These are phyloP conservation scores for Syzygium aqueum DNA, from an alignment of 345 rosid species.

Conservation along the genomic window DNA sequence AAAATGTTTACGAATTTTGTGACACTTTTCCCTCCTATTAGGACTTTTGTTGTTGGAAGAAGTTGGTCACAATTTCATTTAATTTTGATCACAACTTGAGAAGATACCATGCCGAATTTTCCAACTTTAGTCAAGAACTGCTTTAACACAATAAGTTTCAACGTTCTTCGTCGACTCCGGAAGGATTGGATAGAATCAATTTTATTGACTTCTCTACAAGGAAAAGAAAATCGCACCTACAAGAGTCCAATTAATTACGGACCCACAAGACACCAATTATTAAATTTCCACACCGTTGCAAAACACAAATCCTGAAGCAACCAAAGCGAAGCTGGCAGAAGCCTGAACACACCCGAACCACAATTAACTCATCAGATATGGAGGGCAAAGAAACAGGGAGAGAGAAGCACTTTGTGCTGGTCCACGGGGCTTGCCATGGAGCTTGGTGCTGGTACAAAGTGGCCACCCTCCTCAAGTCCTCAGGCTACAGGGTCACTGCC, in stretches of 20 bases:
- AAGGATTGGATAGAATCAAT: neutral
- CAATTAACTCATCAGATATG: neutral
- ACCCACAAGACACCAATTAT: neutral
- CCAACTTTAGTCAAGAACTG: neutral
- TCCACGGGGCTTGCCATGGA: slow-evolving; percentile 36
- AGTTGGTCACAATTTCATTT: neutral
- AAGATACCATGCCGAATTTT: neutral
- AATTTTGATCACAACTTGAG: neutral
- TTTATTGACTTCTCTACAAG: neutral
- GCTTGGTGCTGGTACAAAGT: slow-evolving; percentile 44
- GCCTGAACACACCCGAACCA: neutral
- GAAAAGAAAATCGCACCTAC: neutral
- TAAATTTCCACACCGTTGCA: neutral
- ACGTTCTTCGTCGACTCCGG: neutral
- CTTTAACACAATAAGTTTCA: neutral
- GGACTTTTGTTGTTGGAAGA: neutral
- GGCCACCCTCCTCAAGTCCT: slow-evolving; percentile 14
- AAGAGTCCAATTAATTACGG: neutral
- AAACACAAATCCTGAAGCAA: neutral
- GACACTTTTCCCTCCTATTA: neutral
- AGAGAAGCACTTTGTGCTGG: slow-evolving; percentile 23
- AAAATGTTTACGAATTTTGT: too few species aligned
- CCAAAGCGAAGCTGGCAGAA: neutral
- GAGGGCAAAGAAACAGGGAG: neutral
- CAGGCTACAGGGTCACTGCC: slow-evolving; percentile 27